A percentile compares a stretch with the other conserved stretches of the same genome.
Evolutionary conservation across 208 protist genomes (phyloP).

Genomic region (Strigomonas culicis): DNA sequence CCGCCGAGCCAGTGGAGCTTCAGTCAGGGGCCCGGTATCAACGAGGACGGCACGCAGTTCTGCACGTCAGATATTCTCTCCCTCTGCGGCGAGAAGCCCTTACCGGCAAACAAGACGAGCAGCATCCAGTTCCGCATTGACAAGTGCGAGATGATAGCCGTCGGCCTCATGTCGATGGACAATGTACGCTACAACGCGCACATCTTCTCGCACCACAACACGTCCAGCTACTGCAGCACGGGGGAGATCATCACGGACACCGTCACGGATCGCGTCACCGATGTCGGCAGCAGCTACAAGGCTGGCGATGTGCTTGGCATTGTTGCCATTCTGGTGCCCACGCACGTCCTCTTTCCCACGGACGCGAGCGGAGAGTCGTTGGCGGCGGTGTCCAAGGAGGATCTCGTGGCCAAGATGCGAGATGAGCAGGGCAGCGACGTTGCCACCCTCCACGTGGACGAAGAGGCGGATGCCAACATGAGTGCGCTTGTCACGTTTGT

Average conservation of each 20-base stretch:
- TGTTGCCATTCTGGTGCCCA: neutral
- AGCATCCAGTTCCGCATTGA: constrained; percentile 66
- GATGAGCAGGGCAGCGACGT: neutral
- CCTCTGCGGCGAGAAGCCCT: constrained; percentile 65
- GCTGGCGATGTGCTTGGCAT: constrained; percentile 25
- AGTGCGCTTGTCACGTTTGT: constrained; percentile 45
- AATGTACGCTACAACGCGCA: constrained; percentile 38
- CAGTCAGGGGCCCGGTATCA: constrained; percentile 67
- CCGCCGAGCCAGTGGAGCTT: constrained; percentile 61
- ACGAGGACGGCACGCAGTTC: constrained; percentile 45
- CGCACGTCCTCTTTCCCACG: neutral
- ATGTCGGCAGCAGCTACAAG: too few relatives aligned
- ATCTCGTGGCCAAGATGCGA: neutral
- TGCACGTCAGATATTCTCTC: constrained; percentile 73
- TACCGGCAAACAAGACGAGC: constrained; percentile 39
- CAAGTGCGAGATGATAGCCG: constrained; percentile 65
- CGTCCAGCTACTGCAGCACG: constrained; percentile 75
- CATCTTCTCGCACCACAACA: constrained; percentile 44
- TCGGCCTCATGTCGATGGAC: constrained; percentile 63
- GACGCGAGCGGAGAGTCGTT: neutral
- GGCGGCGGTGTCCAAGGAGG: neutral
- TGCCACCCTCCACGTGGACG: neutral
- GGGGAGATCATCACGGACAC: constrained; percentile 47
- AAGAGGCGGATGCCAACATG: constrained; percentile 24
- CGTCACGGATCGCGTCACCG: too few relatives aligned